Base-by-base conservation (phyloP, 2,329 filamentous ascomycete genomes). In the Teratosphaeria gauchensis region DNA sequence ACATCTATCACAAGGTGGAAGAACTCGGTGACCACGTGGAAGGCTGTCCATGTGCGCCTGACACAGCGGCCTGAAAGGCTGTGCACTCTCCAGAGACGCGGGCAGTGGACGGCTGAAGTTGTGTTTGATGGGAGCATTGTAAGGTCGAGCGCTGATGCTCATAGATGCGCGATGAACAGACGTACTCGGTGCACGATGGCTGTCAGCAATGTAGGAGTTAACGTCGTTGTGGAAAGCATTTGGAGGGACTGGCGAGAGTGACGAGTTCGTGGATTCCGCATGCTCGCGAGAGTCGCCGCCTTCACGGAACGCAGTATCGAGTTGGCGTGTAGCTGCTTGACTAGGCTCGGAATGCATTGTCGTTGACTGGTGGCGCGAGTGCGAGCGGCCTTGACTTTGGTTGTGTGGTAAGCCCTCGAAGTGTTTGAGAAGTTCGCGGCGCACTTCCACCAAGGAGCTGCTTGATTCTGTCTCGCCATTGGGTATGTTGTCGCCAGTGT, bases 1-100 rank as follows among this genome's bases (percentile, higher is more conserved):
- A 70, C 90, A 95, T 42, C 90, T 81, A 70, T 95, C 91, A 69
- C 90, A 95, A 0, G 90, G 89, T 9, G 90, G 91, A n/a, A 84
- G 74, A 54, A 95, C 88, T 5, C 83, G 78, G 57, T 90, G 87
- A 3, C 89, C 89, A 54, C 88, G 86, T 54, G 82, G 78, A 3
- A 95, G 74, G 55, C 84, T 84, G 66, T 95, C 90, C 75, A 92
- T 89, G 59, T 85, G 84, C 46, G 86, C 67, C 60, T 73, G 71
- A 56, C 71, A 73, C 6, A 73, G 62, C 19, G 69, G 66, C 51
- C 71, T 62, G 56, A 72, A 73, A 1, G 71, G 71, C 60, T 73
- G 71, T 33, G 65, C 66, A 59, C 66, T 69, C 55, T 73, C 71
- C 28, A 72, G 64, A 12, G 68, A 68, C 31, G 70, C 66, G 3